Evolutionary conservation across 1,139 yeast species (phyloP), one percentile per base, ranked within the genome.

Genomic region (Pichiaceae sp.): DNA sequence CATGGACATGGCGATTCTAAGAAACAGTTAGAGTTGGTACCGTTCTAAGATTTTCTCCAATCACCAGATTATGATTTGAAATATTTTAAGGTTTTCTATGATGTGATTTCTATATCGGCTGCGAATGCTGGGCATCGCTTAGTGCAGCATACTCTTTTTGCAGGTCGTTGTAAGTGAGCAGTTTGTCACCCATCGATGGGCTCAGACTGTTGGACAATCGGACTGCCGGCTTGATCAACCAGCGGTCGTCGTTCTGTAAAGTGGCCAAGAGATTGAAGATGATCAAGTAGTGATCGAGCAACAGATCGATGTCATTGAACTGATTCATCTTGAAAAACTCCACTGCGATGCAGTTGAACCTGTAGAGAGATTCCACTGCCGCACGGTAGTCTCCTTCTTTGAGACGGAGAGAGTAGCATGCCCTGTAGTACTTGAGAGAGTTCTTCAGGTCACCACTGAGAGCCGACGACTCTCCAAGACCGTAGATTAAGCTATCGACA

Each of bases 281-380:
- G 4, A 72, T 62, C 47, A 70, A 54, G 48, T 73, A 54, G 26
- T 55, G 51, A 26, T 53, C 54, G 26, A 42, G 29, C 16, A 52
- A 28, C 14, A 70, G 34, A 63, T 45, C 37, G 15, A 52, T 6
- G 36, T 42, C 45, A 31, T 37, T 31, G 33, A 39, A 41, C 32
- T 42, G 39, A 2, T 42, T 39, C 17, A 32, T 18, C 24, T 38
- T 35, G 31, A 19, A 20, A 25, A 43, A 38, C 19, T 41, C 44
- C 26, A 38, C 3, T 16, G 43, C 48, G 36, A 71, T 56, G 9
- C 61, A 58, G 31, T 77, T 72, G 48, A 72, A 76, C 40, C 65
- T 59, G 48, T 76, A 76, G 36, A 78, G 58, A 1, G 80, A 63
- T 47, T 78, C 81, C 20, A 68, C 59, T 1, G 83, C 74, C 4